Base-by-base conservation (phyloP, 2,329 filamentous ascomycete genomes). In the Pestalotiopsis sp. region DNA sequence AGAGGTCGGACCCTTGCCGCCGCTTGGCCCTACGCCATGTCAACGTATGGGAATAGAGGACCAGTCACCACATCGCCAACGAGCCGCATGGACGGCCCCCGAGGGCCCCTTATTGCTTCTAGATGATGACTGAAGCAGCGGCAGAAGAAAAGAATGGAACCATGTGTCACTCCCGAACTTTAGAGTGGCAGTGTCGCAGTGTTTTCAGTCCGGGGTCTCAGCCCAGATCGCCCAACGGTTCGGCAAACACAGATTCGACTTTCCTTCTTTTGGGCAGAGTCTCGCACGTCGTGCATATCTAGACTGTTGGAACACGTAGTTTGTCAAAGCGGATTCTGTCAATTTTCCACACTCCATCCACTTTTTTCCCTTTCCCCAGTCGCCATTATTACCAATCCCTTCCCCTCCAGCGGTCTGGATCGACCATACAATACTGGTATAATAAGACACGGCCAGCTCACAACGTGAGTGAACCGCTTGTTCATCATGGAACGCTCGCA, bases 151-250 rank as follows among this genome's bases (percentile, higher is more conserved):
- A 9, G 1, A n/a, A 52, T 52, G 45, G 45, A 52, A 23, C 45
- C 45, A 52, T 52, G 45, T 52, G 45, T 52, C 45, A 52, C 9
- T 52, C 45, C 20, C 17, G 31, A 9, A 36, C 31, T 36, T 2
- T 9, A 9, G 31, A 36, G 31, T 9, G 31, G 31, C 31, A 36
- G n/a, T 52, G 17, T 9, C 2, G 14, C 31, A 5, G 58, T 31
- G 27, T 40, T 31, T n/a, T 13, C 17, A 62, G 36, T 36, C 17
- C 25, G 27, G 13, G n/a, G n/a, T 59, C 23, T 23, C 57, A 59
- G 57, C 36, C 59, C 36, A 62, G 59, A 62, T 62, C 31, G 12
- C 13, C 31, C 59, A 62, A 62, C 59, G 59, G 59, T 40, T 40
- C 59, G n/a, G 23, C 27, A 36, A 20, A 14, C 25, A 60, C 27